These are phyloP conservation scores for Striga hermonthica DNA, from an alignment of 305 asterid genomes.

Conservation along the genomic window DNA sequence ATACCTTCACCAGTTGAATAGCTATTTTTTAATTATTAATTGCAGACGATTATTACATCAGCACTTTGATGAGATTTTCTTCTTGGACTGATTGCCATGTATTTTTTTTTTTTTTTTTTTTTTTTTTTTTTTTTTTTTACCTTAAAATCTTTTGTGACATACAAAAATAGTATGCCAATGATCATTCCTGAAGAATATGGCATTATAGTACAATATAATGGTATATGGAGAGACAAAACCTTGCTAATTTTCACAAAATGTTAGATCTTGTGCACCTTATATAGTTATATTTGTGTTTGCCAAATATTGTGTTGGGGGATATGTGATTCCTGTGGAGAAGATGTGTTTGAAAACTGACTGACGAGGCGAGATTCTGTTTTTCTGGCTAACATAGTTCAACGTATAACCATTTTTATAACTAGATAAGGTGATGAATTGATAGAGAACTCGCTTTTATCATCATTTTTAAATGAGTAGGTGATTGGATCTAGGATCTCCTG, in stretches of 20 bases:
- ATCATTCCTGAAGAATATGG: no score
- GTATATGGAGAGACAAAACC: no score
- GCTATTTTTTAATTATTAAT: background rate
- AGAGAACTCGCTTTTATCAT: conserved; percentile 8
- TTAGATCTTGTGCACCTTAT: background rate
- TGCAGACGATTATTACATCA: background rate
- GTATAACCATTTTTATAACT: conserved; percentile 6
- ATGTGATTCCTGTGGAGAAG: conserved; percentile 5
- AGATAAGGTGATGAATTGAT: conserved; percentile 23
- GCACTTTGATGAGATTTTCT: conserved; percentile 19
- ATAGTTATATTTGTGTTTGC: no score
- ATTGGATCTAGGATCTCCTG: conserved; percentile 15
- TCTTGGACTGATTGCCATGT: background rate
- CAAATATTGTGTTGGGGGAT: background rate
- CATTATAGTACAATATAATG: no score
- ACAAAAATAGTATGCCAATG: no score
- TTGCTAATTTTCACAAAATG: background rate
- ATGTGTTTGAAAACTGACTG: conserved; percentile 14
- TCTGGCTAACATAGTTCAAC: conserved; percentile 18
- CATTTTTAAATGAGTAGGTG: conserved; percentile 2
- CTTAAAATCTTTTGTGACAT: no score
- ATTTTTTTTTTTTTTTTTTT: no score
- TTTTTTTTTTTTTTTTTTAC: no score
- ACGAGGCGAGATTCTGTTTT: conserved; percentile 16
- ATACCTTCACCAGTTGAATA: background rate